These are phyloP conservation scores for Mycena haematopus DNA, from an alignment of 768 basidiomycete genomes.

Conservation along the genomic window DNA sequence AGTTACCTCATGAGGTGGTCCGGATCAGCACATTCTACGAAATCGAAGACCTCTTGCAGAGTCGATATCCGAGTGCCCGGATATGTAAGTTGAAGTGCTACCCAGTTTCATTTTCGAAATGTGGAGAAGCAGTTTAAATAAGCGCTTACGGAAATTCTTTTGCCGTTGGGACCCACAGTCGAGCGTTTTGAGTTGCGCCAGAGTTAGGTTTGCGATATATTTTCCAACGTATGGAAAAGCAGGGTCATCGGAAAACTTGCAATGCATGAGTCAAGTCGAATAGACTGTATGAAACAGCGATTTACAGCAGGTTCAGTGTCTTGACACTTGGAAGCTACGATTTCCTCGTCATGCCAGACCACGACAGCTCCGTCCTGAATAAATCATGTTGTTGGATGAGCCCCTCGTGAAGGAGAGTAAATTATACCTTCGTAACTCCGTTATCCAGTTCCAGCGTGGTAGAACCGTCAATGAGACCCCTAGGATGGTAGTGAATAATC, in stretches of 20 bases:
- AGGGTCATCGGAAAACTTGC: conserved; percentile 63
- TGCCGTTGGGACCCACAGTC: conserved; percentile 80
- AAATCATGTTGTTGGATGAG: not conserved
- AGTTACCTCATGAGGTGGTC: conserved; percentile 56
- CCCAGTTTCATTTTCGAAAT: not conserved
- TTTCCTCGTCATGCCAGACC: conserved; percentile 82
- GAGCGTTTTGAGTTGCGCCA: conserved; percentile 79
- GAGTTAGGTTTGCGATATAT: conserved; percentile 75
- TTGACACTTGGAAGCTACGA: conserved; percentile 65
- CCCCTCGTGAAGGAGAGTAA: not conserved
- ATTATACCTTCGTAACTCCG: conserved; percentile 67
- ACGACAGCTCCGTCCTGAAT: conserved; percentile 75
- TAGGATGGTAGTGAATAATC: conserved; percentile 34
- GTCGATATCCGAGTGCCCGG: conserved; percentile 77
- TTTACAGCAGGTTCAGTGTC: conserved; percentile 72
- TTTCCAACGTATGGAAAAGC: conserved; percentile 80
- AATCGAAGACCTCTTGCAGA: conserved; percentile 74
- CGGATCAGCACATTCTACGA: conserved; percentile 76
- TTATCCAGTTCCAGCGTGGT: conserved; percentile 83
- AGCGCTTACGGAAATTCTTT: conserved; percentile 57
- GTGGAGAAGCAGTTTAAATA: not conserved
- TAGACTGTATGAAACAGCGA: conserved; percentile 16
- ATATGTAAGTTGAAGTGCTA: conserved; percentile 70
- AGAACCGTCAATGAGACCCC: conserved; percentile 78
- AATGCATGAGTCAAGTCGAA: conserved; percentile 5